Evolutionary conservation across 2,329 filamentous ascomycete genomes (phyloP).

Genomic region (Paracamarosporium sp.): DNA sequence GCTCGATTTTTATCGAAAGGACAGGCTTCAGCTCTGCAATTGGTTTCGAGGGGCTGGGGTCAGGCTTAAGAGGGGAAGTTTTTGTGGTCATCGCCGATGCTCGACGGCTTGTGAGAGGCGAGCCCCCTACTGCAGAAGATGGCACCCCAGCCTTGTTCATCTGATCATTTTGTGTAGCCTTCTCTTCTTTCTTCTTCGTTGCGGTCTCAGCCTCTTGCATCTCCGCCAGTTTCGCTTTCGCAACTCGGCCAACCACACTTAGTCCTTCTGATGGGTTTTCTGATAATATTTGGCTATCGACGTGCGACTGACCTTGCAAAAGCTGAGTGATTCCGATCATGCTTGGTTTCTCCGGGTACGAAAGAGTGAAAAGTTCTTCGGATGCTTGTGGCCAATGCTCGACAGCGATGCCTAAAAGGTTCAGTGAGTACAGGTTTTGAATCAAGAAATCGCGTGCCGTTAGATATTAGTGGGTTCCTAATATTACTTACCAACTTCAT

Average conservation of each 20-base stretch:
- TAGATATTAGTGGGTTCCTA: neutral
- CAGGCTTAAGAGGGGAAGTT: slow-evolving; percentile 25
- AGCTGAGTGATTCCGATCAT: slow-evolving; percentile 66
- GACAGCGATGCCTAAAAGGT: slow-evolving; percentile 62
- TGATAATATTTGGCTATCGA: slow-evolving; percentile 48
- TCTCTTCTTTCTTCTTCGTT: slow-evolving; percentile 14
- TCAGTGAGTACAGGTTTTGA: neutral
- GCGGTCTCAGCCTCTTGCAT: slow-evolving; percentile 29
- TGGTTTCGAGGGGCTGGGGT: neutral
- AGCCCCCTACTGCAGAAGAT: slow-evolving; percentile 46
- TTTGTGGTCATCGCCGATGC: slow-evolving; percentile 28
- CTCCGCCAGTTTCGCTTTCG: slow-evolving; percentile 31
- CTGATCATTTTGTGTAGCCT: slow-evolving; percentile 3
- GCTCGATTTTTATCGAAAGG: neutral
- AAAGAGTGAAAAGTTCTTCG: slow-evolving; percentile 71
- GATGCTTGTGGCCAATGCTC: slow-evolving; percentile 69
- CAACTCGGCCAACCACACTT: slow-evolving; percentile 31
- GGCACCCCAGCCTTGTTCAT: slow-evolving; percentile 49
- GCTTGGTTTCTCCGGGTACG: slow-evolving; percentile 53
- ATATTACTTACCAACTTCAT: slow-evolving; percentile 70
- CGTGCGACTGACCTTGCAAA: slow-evolving; percentile 61
- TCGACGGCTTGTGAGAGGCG: slow-evolving; percentile 38
- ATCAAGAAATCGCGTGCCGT: neutral
- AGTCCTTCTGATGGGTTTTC: slow-evolving; percentile 35
- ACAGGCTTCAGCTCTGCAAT: neutral